Conservation (phyloP, 2,329 filamentous ascomycete species). For the Phymatotrichopsis omnivora region DNA sequence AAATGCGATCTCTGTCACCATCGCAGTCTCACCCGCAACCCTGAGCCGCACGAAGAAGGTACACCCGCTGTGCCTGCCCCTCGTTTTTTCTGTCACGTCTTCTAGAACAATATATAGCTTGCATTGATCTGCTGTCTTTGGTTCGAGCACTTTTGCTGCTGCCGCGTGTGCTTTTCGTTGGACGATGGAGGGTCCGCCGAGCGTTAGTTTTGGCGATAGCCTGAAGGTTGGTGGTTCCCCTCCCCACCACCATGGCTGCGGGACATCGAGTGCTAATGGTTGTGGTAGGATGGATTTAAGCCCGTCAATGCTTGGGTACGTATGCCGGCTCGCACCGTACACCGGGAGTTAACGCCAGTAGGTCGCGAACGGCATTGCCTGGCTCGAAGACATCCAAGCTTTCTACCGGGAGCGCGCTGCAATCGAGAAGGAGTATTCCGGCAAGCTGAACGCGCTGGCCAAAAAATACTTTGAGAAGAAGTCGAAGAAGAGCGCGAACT, state of each 20-base stretch:
- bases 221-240: conserved; percentile 59
- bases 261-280: conserved; percentile 9
- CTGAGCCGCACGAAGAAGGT: conserved; percentile 16
- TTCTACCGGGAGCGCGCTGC: conserved; percentile 91
- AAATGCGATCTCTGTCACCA: background rate
- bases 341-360: conserved; percentile 31
- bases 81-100: background rate
- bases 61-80: background rate
- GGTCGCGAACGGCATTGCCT: conserved; percentile 76
- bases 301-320: conserved; percentile 78
- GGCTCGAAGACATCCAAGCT: conserved; percentile 92
- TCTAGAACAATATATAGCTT: no score
- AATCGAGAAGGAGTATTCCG: conserved; percentile 94
- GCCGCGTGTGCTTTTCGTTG: conserved; percentile 9
- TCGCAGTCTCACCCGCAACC: conserved; percentile 10
- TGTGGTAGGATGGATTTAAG: conserved; percentile 84
- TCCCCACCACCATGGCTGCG: background rate
- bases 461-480: conserved; percentile 99
- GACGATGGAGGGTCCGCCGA: conserved; percentile 18
- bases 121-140: no score
- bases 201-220: conserved; percentile 71
- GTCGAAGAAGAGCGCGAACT: conserved; percentile 69
- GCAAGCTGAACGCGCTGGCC: conserved; percentile 74
- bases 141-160: background rate
- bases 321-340: conserved; percentile 19